Base-by-base conservation (phyloP, 192 early-diverging fungal genomes). In the Chytriomyces hyalinus region DNA sequence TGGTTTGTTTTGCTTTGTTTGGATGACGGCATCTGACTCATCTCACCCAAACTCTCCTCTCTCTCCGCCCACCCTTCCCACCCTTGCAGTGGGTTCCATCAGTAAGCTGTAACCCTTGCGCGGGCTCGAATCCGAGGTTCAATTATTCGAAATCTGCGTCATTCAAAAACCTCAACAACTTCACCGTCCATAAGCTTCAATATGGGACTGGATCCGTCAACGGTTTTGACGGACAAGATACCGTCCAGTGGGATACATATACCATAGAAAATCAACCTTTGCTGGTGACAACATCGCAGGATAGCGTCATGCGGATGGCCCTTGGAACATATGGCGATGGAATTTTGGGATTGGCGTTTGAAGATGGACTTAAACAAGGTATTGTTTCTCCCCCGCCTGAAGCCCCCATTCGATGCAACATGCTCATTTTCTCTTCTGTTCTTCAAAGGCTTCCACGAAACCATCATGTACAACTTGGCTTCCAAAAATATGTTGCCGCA, bases 291-390 rank as follows among this genome's bases (percentile, higher is more conserved):
- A 65, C 63, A 65, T 22, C 15, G 11, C n/a, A 65, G 26, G 63
- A 65, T 26, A 13, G 20, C 26, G 26, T 26, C n/a, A 65, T 28
- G 28, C n/a, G 63, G 15, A 13, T 26, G 11, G 11, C n/a, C 13
- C 63, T 65, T 26, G 28, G 28, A 24, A 28, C 11, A 65, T 13
- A 65, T 13, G 62, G 73, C 0, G 73, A 75, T 26, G 73, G 73
- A 43, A 65, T 75, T 36, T 6, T 75, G n/a, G 73, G 73, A 5
- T 47, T 75, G 9, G 64, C 63, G 1, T 65, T 75, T 26, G 28
- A 64, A 51, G 64, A 66, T 62, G 64, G 62, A 57, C 53, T 57
- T 1, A n/a, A 13, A n/a, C 15, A n/a, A 13, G 53, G 53, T 57
- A 20, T 20, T 10, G 11, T 57, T 57, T 57, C 3, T 3, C 13